phyloP scores from a whole-genome alignment of 495 filamentous ascomycete genomes.

The Pyronema omphalodes region DNA sequence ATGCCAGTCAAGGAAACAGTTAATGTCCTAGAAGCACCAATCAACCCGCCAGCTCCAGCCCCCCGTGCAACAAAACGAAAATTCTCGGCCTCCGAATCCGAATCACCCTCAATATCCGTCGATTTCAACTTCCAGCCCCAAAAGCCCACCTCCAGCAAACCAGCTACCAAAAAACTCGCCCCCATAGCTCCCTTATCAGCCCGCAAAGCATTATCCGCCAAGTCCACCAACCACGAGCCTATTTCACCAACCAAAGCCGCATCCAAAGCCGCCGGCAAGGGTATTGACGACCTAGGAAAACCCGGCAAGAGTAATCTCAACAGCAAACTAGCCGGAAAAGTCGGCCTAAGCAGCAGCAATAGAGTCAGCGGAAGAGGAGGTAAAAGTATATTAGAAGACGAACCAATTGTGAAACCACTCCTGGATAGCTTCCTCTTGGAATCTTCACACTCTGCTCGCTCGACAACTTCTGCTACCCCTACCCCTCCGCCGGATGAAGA shows the following conservation, averaged over 20 bases:
- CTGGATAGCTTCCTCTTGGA: constrained; percentile 3
- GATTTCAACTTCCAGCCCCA: too few relatives aligned
- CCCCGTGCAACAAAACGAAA: too few relatives aligned
- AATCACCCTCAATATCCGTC: too few relatives aligned
- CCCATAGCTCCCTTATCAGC: too few relatives aligned
- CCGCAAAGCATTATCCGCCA: too few relatives aligned
- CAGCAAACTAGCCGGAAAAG: constrained; percentile 3
- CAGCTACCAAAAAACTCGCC: too few relatives aligned
- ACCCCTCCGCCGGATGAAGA: constrained; percentile 38
- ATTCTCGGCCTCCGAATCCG: too few relatives aligned
- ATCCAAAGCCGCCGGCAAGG: not conserved
- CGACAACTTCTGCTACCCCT: constrained; percentile 21
- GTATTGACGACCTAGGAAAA: not conserved
- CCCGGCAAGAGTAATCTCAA: not conserved
- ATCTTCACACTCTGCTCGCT: constrained; percentile 12
- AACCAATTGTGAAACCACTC: too few relatives aligned
- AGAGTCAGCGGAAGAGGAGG: constrained; percentile 1
- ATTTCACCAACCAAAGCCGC: not conserved
- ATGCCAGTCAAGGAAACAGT: constrained; percentile 13
- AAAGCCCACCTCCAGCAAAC: too few relatives aligned
- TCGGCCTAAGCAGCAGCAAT: constrained; percentile 10
- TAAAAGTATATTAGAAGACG: too few relatives aligned
- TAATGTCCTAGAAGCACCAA: not conserved
- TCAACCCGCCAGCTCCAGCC: too few relatives aligned
- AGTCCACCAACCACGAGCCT: too few relatives aligned